Conservation (phyloP, 176 grass and related monocot species). For the Lolium perenne region DNA sequence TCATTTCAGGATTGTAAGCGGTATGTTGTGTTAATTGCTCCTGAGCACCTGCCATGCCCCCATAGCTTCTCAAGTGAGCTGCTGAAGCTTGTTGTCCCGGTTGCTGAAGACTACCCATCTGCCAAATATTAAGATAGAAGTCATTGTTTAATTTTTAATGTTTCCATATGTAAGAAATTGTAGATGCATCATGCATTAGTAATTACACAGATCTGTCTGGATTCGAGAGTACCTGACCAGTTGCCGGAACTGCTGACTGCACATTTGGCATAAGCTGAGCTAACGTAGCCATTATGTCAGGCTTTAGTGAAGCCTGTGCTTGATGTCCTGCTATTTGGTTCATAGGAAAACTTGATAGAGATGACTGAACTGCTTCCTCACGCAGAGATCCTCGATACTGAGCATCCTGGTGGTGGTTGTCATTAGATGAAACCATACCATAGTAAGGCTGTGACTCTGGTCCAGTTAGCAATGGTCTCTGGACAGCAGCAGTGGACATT, state of each 20-base stretch:
- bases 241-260: constrained; percentile 43
- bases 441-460: constrained; percentile 47
- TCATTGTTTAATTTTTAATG: constrained; percentile 46
- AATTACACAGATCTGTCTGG: constrained; percentile 15
- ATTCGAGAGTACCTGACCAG: constrained; percentile 52
- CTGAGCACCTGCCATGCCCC: constrained; percentile 36
- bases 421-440: constrained; percentile 35
- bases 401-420: constrained; percentile 35
- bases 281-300: constrained; percentile 81
- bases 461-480: constrained; percentile 53
- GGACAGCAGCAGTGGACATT: constrained; percentile 51
- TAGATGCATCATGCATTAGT: constrained; percentile 44
- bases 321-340: constrained; percentile 52
- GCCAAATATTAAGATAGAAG: constrained; percentile 40
- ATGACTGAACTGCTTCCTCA: constrained; percentile 51
- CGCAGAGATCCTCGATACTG: constrained; percentile 46
- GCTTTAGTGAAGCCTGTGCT: constrained; percentile 61
- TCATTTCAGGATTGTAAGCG: constrained; percentile 53
- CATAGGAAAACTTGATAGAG: constrained; percentile 34
- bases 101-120: constrained; percentile 50
- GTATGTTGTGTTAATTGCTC: constrained; percentile 50
- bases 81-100: constrained; percentile 47
- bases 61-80: constrained; percentile 53
- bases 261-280: constrained; percentile 72
- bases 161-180: constrained; percentile 39